Percentiles rank a stretch among this genome's conserved stretches.
Evolutionary conservation across 164 flowering plant genomes (phyloP).

Genomic region (Nelumbo lutea): DNA sequence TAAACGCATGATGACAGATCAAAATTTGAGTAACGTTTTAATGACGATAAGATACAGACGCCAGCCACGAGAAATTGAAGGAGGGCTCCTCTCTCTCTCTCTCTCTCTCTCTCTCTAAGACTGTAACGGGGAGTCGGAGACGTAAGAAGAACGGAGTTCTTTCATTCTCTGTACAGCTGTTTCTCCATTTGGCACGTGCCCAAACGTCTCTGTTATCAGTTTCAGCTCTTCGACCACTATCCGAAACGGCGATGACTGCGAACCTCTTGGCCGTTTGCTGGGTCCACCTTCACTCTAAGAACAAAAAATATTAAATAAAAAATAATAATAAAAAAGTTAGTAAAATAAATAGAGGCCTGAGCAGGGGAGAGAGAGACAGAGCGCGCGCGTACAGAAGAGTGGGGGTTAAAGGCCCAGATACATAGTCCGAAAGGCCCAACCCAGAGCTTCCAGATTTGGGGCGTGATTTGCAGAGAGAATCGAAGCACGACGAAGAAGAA

Average conservation of each 20-base stretch:
- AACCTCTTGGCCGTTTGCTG: not conserved
- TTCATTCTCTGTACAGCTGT: not conserved
- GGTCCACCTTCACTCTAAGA: not conserved
- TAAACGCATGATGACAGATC: not conserved
- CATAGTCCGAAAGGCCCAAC: slow-evolving; percentile 19
- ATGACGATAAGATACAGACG: not conserved
- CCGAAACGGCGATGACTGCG: slow-evolving; percentile 4
- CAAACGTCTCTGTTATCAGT: not conserved
- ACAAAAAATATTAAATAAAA: not conserved
- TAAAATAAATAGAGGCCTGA: not conserved
- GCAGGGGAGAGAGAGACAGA: not conserved
- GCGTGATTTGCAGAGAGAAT: slow-evolving; percentile 38
- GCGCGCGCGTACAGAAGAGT: not conserved
- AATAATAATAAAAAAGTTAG: not conserved
- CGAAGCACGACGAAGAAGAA: slow-evolving; percentile 15
- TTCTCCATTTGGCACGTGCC: slow-evolving; percentile 1
- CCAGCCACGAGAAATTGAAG: not conserved
- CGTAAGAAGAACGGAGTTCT: slow-evolving; percentile 6
- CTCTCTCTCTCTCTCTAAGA: too few species aligned
- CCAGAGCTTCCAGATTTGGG: slow-evolving; percentile 17
- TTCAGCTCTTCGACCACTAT: not conserved
- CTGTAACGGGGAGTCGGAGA: not conserved
- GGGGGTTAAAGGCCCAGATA: slow-evolving; percentile 10
- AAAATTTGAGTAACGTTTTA: not conserved
- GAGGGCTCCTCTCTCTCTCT: not conserved